Conservation (phyloP, 768 basidiomycete genomes). For the Thelephora aurantiotincta region DNA sequence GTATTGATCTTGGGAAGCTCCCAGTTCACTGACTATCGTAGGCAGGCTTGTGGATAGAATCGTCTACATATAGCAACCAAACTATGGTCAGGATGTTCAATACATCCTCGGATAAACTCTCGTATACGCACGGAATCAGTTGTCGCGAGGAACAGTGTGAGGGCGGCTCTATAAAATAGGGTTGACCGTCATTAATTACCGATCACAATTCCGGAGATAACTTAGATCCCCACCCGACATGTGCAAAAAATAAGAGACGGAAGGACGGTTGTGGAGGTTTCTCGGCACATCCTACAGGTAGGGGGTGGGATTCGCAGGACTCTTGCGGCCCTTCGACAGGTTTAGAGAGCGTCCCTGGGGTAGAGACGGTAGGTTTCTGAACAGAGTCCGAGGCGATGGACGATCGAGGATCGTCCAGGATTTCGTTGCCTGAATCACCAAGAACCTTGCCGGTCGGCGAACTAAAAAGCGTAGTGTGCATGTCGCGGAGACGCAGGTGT, state of each 20-base stretch:
- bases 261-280: conserved; percentile 28
- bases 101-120: neutral
- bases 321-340: too few relatives aligned
- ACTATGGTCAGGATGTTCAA: conserved; percentile 4
- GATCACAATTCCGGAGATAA: neutral
- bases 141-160: conserved; percentile 75
- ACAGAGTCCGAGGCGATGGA: too few relatives aligned
- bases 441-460: too few relatives aligned
- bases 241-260: conserved; percentile 41
- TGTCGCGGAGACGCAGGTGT: too few relatives aligned
- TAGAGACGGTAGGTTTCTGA: too few relatives aligned
- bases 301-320: too few relatives aligned
- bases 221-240: conserved; percentile 44
- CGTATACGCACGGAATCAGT: conserved; percentile 57
- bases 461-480: too few relatives aligned
- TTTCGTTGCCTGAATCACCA: too few relatives aligned
- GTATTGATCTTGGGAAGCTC: conserved; percentile 58
- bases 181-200: neutral
- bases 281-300: neutral
- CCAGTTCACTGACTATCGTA: conserved; percentile 59
- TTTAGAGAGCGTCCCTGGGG: too few relatives aligned
- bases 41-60: conserved; percentile 79
- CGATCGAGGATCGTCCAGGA: too few relatives aligned
- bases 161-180: conserved; percentile 39
- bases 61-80: conserved; percentile 20